Percentiles rank a stretch among this genome's conserved stretches.
Evolutionary conservation across 176 grass and related monocot genomes (phyloP).

Genomic region (Lolium rigidum): DNA sequence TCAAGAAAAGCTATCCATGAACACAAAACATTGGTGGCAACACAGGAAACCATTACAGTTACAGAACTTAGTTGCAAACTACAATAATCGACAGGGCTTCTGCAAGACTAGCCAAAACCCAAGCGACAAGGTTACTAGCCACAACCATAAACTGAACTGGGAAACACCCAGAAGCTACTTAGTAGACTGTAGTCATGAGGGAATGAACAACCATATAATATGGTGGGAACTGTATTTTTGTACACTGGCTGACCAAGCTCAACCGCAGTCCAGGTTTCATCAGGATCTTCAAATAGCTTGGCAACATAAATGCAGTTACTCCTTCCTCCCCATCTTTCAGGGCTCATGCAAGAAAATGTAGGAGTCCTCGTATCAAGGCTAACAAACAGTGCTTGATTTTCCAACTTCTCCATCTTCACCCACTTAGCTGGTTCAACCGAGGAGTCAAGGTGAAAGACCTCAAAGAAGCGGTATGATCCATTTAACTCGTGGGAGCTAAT

Average conservation of each 20-base stretch:
- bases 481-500: neutral
- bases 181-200: neutral
- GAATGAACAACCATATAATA: neutral
- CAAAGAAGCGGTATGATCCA: neutral
- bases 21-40: neutral
- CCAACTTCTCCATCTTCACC: neutral
- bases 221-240: neutral
- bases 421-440: neutral
- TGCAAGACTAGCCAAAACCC: neutral
- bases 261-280: neutral
- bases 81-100: neutral
- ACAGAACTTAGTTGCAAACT: no score
- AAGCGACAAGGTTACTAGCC: no score
- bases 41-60: neutral
- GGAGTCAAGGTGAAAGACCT: neutral
- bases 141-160: neutral
- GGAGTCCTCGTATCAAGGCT: neutral
- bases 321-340: conserved; percentile 19
- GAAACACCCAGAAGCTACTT: neutral
- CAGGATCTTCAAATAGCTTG: neutral
- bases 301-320: conserved; percentile 11
- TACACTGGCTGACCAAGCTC: conserved; percentile 12
- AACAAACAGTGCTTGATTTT: neutral
- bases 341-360: neutral
- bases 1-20: neutral